Evolutionary conservation across 176 grass and related monocot genomes (phyloP).

Genomic region (Saccharum spontaneum): DNA sequence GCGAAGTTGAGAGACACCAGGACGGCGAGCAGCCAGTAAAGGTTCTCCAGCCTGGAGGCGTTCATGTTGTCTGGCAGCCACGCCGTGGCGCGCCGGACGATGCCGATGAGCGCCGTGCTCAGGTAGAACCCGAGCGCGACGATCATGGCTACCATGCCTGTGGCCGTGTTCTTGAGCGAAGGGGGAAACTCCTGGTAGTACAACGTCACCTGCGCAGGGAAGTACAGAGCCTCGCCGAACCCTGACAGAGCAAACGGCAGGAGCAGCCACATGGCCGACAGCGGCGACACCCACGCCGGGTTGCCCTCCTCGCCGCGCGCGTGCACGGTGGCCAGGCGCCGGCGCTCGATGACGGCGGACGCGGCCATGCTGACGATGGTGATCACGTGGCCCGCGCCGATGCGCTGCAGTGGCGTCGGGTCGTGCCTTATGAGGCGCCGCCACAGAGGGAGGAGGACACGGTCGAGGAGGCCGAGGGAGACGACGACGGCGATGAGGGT

Average conservation of each 20-base stretch:
- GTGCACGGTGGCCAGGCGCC: slow-evolving; percentile 37
- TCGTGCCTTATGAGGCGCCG: slow-evolving; percentile 15
- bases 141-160: slow-evolving; percentile 60
- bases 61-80: slow-evolving; percentile 92
- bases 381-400: slow-evolving; percentile 58
- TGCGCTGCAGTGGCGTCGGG: slow-evolving; percentile 54
- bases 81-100: slow-evolving; percentile 39
- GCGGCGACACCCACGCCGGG: slow-evolving; percentile 55
- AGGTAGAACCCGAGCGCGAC: slow-evolving; percentile 72
- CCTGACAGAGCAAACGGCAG: slow-evolving; percentile 59
- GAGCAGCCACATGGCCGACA: slow-evolving; percentile 69
- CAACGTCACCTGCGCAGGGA: slow-evolving; percentile 59
- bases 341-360: slow-evolving; percentile 56
- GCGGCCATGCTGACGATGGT: slow-evolving; percentile 47
- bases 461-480: slow-evolving; percentile 57
- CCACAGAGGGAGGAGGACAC: slow-evolving; percentile 56
- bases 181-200: slow-evolving; percentile 81
- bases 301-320: slow-evolving; percentile 29
- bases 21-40: slow-evolving; percentile 68
- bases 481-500: slow-evolving; percentile 25
- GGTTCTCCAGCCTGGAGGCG: slow-evolving; percentile 50
- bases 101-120: slow-evolving; percentile 60
- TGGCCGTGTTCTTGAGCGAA: slow-evolving; percentile 65
- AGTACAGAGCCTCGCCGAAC: slow-evolving; percentile 55
- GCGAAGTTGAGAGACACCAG: slow-evolving; percentile 59